Evolutionary conservation across 140 eudicot species (phyloP).

Genomic region (Erigeron philadelphicus): DNA sequence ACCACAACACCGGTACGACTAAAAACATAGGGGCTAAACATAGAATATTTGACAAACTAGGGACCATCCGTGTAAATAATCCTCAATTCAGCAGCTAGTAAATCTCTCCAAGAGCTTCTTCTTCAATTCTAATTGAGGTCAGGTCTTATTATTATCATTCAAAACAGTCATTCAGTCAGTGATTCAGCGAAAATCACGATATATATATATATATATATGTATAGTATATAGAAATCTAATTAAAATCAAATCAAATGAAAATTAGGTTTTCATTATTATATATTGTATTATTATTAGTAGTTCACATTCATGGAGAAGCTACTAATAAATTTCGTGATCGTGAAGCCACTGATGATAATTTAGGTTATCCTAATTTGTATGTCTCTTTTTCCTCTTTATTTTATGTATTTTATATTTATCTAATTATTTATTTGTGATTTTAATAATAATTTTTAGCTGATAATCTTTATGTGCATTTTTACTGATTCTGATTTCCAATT

Average conservation of each 20-base stretch:
- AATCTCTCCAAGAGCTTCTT: too few relatives aligned
- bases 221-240: too few relatives aligned
- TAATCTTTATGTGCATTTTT: neutral
- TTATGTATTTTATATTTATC: conserved; percentile 10
- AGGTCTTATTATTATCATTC: too few relatives aligned
- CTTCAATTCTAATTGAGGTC: too few relatives aligned
- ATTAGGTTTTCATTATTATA: neutral
- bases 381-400: conserved; percentile 11
- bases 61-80: too few relatives aligned
- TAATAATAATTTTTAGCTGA: neutral
- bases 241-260: neutral
- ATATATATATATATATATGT: too few relatives aligned
- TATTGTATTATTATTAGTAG: neutral
- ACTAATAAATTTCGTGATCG: conserved; percentile 87
- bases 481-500: conserved; percentile 4
- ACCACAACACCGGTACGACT: too few relatives aligned
- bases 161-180: too few relatives aligned
- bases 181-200: too few relatives aligned
- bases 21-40: too few relatives aligned
- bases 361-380: conserved; percentile 81
- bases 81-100: too few relatives aligned
- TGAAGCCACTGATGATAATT: conserved; percentile 80
- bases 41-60: too few relatives aligned
- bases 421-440: neutral
- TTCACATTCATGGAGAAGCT: conserved; percentile 29